Percentiles rank a stretch among this genome's conserved stretches.
Conservation (phyloP, 768 basidiomycete genomes). For the Coprinopsis cinerea region DNA sequence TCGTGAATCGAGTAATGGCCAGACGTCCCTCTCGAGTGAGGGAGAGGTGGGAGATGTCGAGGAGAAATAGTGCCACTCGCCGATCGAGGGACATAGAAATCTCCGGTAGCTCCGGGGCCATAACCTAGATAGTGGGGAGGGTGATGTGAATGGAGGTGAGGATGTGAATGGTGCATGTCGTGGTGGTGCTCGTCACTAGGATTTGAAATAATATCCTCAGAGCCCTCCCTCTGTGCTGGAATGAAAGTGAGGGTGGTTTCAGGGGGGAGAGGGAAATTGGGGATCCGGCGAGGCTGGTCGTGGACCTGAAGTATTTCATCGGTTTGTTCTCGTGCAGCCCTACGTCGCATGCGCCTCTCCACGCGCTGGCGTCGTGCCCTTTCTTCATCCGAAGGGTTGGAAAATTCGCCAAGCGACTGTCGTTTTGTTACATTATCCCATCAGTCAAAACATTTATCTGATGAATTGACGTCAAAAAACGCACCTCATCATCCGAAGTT, state of each 20-base stretch:
- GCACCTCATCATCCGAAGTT: conserved; percentile 58
- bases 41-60: conserved; percentile 37
- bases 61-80: conserved; percentile 5
- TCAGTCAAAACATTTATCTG: conserved; percentile 1
- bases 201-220: conserved; percentile 75
- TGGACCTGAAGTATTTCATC: conserved; percentile 20
- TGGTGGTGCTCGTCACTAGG: conserved; percentile 71
- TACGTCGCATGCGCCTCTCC: conserved; percentile 55
- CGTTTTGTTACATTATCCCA: conserved; percentile 6
- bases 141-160: conserved; percentile 1
- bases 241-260: conserved; percentile 39
- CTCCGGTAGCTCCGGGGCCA: conserved; percentile 1
- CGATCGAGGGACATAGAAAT: conserved; percentile 8
- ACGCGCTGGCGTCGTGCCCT: conserved; percentile 63
- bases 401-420: conserved; percentile 84
- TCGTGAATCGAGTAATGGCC: conserved; percentile 57
- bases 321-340: conserved; percentile 35
- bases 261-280: conserved; percentile 78
- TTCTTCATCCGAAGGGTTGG: conserved; percentile 89
- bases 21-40: conserved; percentile 62
- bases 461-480: conserved; percentile 15
- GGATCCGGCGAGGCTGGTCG: conserved; percentile 66
- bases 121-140: conserved; percentile 8
- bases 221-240: conserved; percentile 29
- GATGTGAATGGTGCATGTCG: conserved; percentile 11